Conservation (phyloP, 179 eudicot genomes). For the Beta corolliflora region DNA sequence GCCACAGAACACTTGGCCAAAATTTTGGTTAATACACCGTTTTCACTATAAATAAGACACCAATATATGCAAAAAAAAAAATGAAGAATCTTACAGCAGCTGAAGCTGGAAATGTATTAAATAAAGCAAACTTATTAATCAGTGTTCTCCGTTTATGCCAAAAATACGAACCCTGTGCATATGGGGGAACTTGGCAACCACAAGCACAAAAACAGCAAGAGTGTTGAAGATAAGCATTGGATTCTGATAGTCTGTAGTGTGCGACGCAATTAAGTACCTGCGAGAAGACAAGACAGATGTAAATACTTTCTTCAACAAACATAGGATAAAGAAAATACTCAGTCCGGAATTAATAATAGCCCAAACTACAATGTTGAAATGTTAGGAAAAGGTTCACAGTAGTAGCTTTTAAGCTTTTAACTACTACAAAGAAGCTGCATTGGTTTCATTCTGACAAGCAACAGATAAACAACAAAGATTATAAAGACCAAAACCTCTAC, state of each 20-base stretch:
- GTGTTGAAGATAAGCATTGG: constrained; percentile 60
- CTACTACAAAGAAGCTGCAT: background rate
- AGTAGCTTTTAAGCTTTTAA: background rate
- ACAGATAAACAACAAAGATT: background rate
- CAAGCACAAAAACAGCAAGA: constrained; percentile 46
- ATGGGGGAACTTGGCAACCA: constrained; percentile 54
- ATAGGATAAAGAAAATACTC: too few species aligned
- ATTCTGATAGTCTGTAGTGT: constrained; percentile 54
- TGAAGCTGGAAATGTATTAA: background rate
- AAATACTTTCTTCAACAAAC: background rate
- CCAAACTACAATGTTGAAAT: background rate
- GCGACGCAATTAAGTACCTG: constrained; percentile 58
- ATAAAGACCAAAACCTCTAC: background rate
- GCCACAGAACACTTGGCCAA: constrained; percentile 15
- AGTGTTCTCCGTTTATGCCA: constrained; percentile 51
- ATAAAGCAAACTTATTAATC: background rate
- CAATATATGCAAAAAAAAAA: constrained; percentile 33
- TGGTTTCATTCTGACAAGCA: background rate
- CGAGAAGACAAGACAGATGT: background rate
- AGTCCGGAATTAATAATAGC: background rate
- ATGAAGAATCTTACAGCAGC: constrained; percentile 14
- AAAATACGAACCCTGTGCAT: constrained; percentile 65
- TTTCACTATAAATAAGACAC: constrained; percentile 13
- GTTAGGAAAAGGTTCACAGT: background rate
- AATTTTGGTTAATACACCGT: constrained; percentile 22